Conservation (phyloP, 192 early-diverging fungal species). For the Physocladia obscura region DNA sequence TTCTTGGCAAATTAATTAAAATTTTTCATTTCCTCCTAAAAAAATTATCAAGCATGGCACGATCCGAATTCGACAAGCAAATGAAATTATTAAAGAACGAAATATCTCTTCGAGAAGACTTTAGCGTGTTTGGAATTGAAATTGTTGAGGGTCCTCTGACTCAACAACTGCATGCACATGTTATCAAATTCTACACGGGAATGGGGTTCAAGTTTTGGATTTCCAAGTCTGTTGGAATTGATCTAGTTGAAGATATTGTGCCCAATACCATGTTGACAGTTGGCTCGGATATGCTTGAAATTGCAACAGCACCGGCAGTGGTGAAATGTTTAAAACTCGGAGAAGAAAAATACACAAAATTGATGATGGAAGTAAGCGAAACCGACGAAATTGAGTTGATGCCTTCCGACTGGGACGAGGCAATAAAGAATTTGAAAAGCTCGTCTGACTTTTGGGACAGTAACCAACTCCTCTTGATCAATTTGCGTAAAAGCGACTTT, state of each 20-base stretch:
- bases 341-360: not conserved
- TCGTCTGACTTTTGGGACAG: no score
- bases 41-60: not conserved
- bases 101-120: conserved; percentile 22
- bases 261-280: not conserved
- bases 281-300: not conserved
- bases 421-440: not conserved
- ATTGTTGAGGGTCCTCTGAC: not conserved
- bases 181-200: conserved; percentile 3
- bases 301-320: not conserved
- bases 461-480: no score
- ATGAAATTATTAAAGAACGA: conserved; percentile 13
- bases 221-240: not conserved
- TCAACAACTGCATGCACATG: not conserved
- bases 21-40: no score
- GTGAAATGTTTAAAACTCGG: not conserved
- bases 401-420: not conserved
- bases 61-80: conserved; percentile 10
- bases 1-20: no score
- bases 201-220: conserved; percentile 22
- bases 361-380: not conserved
- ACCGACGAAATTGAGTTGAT: not conserved
- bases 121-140: conserved; percentile 15
- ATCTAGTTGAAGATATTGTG: not conserved
- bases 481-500: no score